Percentiles rank a stretch among this genome's conserved stretches.
Conservation (phyloP, 2,329 filamentous ascomycete genomes). For the Aspergillus nomiae region DNA sequence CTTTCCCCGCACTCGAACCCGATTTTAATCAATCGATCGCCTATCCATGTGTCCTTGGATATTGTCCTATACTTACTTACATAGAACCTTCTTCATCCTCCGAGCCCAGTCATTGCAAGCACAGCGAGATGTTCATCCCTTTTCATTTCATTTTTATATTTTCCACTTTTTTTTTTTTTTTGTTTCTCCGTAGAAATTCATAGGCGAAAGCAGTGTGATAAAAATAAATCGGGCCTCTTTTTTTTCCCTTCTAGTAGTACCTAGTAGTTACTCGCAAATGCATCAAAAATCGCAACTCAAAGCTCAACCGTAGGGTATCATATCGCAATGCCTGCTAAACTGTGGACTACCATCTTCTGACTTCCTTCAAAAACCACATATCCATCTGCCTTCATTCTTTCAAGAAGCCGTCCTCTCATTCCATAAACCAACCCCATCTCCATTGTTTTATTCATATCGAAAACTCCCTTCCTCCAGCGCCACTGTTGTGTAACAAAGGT, state of each 20-base stretch:
- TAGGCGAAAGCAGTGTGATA: not conserved
- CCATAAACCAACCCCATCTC: not conserved
- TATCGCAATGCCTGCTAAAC: constrained; percentile 46
- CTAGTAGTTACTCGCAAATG: constrained; percentile 20
- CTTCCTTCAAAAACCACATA: constrained; percentile 14
- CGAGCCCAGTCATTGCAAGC: not conserved
- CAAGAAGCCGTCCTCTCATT: constrained; percentile 4
- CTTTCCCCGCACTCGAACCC: constrained; percentile 29
- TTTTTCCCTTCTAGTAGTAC: constrained; percentile 3
- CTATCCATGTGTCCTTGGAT: too few relatives aligned
- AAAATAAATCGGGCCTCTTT: not conserved
- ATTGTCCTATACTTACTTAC: too few relatives aligned
- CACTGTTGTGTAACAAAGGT: not conserved
- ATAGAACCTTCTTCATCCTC: not conserved
- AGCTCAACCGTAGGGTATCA: constrained; percentile 46
- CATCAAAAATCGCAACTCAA: constrained; percentile 28
- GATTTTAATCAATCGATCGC: not conserved
- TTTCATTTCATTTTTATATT: not conserved
- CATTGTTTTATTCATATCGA: not conserved
- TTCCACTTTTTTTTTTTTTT: not conserved
- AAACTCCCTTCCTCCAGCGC: not conserved
- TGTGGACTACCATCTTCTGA: constrained; percentile 38
- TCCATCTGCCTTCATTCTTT: not conserved
- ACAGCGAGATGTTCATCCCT: not conserved
- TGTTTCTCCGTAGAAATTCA: not conserved